Conservation (phyloP, 257 asterid genomes). For the Nyctanthes arbortristis region DNA sequence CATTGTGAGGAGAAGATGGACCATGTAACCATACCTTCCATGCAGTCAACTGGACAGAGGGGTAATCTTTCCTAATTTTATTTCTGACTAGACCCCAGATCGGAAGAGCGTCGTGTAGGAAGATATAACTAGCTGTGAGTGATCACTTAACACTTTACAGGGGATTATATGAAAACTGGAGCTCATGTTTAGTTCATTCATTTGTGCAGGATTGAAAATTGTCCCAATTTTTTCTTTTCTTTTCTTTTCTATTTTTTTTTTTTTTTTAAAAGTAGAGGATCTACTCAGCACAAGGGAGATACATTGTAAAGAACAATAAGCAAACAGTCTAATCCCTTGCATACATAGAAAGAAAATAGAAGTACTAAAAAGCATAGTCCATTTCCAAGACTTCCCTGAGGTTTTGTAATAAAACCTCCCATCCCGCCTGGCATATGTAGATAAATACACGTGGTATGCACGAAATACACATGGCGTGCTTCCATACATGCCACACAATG, state of each 20-base stretch:
- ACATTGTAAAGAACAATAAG: neutral
- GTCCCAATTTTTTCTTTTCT: no score
- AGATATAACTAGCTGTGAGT: neutral
- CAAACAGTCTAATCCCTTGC: neutral
- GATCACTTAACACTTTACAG: neutral
- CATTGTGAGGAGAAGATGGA: conserved; percentile 1
- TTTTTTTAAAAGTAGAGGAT: neutral
- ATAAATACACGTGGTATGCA: no score
- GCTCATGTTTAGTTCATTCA: neutral
- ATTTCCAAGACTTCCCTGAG: no score
- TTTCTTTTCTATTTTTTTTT: no score
- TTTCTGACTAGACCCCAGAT: conserved; percentile 30
- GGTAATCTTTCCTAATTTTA: conserved; percentile 36
- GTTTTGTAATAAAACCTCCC: no score
- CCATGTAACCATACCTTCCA: conserved; percentile 31
- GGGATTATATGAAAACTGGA: neutral
- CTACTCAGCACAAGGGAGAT: neutral
- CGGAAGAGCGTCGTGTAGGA: conserved; percentile 35
- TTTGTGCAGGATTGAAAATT: neutral
- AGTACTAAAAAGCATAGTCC: no score
- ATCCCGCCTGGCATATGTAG: no score
- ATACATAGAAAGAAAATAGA: no score
- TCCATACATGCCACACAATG: no score
- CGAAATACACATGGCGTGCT: no score
- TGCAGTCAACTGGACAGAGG: conserved; percentile 34